Evolutionary conservation across 805 yeast species (phyloP).

Genomic region (Wickerhamomyces silvicola): DNA sequence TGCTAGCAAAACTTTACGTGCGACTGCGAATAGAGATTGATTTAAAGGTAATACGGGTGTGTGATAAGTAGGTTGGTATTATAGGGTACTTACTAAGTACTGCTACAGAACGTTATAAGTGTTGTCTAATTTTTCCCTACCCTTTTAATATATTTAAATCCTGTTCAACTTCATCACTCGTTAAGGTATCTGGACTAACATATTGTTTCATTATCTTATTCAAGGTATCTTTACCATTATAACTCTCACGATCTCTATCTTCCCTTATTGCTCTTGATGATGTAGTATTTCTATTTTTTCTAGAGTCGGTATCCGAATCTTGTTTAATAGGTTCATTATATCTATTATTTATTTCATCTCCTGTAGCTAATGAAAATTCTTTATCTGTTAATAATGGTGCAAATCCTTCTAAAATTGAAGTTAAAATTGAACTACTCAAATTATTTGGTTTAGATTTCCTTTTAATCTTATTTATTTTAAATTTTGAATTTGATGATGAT

Average conservation of each 20-base stretch:
- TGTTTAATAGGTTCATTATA: conserved; percentile 6
- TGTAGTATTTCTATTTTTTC: conserved; percentile 1
- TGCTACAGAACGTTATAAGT: no score
- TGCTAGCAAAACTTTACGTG: no score
- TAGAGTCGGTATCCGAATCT: conserved; percentile 3
- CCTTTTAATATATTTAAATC: conserved; percentile 18
- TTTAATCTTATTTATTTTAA: conserved; percentile 2
- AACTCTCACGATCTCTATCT: conserved; percentile 5
- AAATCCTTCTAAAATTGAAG: conserved; percentile 23
- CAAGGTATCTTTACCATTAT: conserved; percentile 7
- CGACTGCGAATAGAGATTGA: no score
- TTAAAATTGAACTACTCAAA: neutral
- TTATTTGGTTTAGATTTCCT: conserved; percentile 2
- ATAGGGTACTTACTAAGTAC: no score
- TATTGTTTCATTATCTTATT: conserved; percentile 23
- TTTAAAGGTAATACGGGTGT: no score
- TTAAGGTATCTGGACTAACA: conserved; percentile 23
- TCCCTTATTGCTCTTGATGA: conserved; percentile 3
- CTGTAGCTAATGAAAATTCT: conserved; percentile 27
- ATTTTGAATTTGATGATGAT: conserved; percentile 3
- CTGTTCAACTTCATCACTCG: conserved; percentile 21
- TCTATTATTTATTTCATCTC: conserved; percentile 14
- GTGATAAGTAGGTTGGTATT: no score
- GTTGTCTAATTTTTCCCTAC: no score
- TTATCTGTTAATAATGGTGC: conserved; percentile 25